phyloP scores from a whole-genome alignment of 306 rosid genomes.

The Styphnolobium japonicum region DNA sequence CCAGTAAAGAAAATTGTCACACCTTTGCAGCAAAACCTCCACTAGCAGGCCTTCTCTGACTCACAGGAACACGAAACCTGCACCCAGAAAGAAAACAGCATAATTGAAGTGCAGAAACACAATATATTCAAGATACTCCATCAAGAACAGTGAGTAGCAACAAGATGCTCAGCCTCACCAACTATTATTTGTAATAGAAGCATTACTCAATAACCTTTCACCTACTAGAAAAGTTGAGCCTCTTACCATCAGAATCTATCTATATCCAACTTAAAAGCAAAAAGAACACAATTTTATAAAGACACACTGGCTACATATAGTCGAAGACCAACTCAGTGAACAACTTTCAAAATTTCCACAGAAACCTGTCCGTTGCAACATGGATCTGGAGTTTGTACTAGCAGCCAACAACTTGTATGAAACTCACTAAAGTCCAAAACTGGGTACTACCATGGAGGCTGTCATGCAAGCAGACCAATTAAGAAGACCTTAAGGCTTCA shows the following conservation, averaged over 20 bases:
- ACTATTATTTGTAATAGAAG: slow-evolving; percentile 8
- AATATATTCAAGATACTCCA: background rate
- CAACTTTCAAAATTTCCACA: slow-evolving; percentile 24
- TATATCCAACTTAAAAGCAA: slow-evolving; percentile 42
- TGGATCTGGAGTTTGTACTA: slow-evolving; percentile 21
- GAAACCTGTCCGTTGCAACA: slow-evolving; percentile 30
- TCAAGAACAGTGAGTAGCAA: slow-evolving; percentile 18
- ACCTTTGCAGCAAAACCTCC: slow-evolving; percentile 65
- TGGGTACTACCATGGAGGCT: slow-evolving; percentile 2
- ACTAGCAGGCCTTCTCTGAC: slow-evolving; percentile 53
- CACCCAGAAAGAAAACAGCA: slow-evolving; percentile 30
- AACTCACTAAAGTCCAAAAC: background rate
- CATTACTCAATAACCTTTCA: background rate
- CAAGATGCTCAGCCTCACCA: slow-evolving; percentile 23
- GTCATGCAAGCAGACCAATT: slow-evolving; percentile 21
- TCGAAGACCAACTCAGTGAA: slow-evolving; percentile 28
- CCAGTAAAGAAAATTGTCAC: background rate
- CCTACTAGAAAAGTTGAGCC: slow-evolving; percentile 23
- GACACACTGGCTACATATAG: slow-evolving; percentile 18
- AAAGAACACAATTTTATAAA: slow-evolving; percentile 39
- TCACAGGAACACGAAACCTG: slow-evolving; percentile 59
- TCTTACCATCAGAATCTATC: slow-evolving; percentile 40
- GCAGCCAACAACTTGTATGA: slow-evolving; percentile 25
- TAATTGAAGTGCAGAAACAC: slow-evolving; percentile 27
- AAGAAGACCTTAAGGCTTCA: slow-evolving; percentile 21